Evolutionary conservation across 192 early-diverging fungal genomes (phyloP).

Genomic region (Pilobolus umbonatus): DNA sequence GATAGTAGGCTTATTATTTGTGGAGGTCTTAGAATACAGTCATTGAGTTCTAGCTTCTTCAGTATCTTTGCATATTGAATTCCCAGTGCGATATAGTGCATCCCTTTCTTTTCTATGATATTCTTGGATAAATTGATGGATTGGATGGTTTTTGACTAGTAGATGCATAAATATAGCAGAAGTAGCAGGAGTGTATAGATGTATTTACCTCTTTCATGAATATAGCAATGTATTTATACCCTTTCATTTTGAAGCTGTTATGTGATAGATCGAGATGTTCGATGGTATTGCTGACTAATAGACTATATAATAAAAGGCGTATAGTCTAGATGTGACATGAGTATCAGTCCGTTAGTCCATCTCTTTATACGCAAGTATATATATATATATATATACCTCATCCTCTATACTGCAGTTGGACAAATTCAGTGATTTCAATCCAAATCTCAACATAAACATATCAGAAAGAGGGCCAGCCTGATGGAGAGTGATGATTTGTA

Average conservation of each 20-base stretch:
- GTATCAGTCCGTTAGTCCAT: neutral
- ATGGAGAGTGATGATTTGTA: slow-evolving; percentile 43
- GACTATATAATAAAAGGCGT: slow-evolving; percentile 61
- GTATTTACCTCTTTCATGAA: slow-evolving; percentile 59
- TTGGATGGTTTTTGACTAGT: slow-evolving; percentile 13
- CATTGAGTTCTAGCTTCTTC: neutral
- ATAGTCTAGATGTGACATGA: slow-evolving; percentile 35
- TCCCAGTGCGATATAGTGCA: slow-evolving; percentile 11
- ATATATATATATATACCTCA: slow-evolving; percentile 38
- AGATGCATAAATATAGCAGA: neutral
- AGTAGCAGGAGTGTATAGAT: too few relatives aligned
- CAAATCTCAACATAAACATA: slow-evolving; percentile 71
- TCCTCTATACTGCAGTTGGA: slow-evolving; percentile 71
- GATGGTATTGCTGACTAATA: slow-evolving; percentile 63
- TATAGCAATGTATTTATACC: slow-evolving; percentile 68
- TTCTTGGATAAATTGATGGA: neutral
- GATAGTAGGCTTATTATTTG: neutral
- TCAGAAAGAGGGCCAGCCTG: slow-evolving; percentile 70
- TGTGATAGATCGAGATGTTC: slow-evolving; percentile 60
- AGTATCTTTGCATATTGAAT: slow-evolving; percentile 3
- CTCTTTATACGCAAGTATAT: neutral
- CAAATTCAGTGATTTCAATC: slow-evolving; percentile 57
- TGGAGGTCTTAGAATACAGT: slow-evolving; percentile 4
- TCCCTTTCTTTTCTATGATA: slow-evolving; percentile 9
- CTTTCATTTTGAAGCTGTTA: slow-evolving; percentile 64